Percentiles rank a stretch among this genome's conserved stretches.
These are phyloP conservation scores for Fusarium coicis DNA, from an alignment of 2,329 filamentous ascomycete genomes.

Conservation along the genomic window DNA sequence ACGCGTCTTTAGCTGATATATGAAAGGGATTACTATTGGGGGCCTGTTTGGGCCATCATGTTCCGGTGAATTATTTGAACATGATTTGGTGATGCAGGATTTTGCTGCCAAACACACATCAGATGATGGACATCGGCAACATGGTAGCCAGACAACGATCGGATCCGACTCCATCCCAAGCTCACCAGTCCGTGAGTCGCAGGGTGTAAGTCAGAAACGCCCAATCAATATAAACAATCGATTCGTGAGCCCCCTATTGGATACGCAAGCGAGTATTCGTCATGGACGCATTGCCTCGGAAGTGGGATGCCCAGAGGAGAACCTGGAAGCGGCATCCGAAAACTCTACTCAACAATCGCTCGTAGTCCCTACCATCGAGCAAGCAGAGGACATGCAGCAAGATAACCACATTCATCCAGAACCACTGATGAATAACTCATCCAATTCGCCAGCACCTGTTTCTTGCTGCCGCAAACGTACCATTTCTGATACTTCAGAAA, in stretches of 20 bases:
- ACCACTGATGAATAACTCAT: neutral
- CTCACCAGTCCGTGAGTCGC: conserved; percentile 5
- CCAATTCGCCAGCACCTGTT: neutral
- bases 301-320: neutral
- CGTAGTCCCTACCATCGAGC: neutral
- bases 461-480: conserved; percentile 32
- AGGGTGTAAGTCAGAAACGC: neutral
- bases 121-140: neutral
- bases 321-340: neutral
- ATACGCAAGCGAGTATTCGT: conserved; percentile 7
- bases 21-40: conserved; percentile 67
- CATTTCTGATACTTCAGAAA: conserved; percentile 19
- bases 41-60: conserved; percentile 78
- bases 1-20: neutral
- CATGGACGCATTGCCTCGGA: neutral
- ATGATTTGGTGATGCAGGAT: conserved; percentile 70
- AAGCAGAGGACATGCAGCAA: neutral
- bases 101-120: conserved; percentile 2
- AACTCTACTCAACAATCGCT: neutral
- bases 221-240: neutral
- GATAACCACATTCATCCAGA: neutral
- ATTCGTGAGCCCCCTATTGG: conserved; percentile 4
- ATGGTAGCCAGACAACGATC: conserved; percentile 32
- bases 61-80: conserved; percentile 66
- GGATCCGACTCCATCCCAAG: conserved; percentile 5